Conservation (phyloP, 2,329 filamentous ascomycete genomes). For the Fusarium palustre region DNA sequence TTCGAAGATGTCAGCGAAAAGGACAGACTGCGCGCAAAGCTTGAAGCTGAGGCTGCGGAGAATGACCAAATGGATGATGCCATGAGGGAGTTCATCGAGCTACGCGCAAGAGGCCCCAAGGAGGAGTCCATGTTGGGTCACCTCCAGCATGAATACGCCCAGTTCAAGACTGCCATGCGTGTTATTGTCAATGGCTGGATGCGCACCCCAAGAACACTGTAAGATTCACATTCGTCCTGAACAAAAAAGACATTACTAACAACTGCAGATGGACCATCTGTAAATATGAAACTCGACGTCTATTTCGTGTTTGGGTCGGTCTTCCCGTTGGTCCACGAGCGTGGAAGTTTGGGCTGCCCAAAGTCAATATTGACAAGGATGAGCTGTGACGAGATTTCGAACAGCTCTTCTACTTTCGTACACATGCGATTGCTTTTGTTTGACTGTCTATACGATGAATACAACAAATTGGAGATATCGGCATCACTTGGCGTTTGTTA, state of each 20-base stretch:
- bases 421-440: constrained; percentile 4
- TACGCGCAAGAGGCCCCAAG: constrained; percentile 50
- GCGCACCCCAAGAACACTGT: constrained; percentile 75
- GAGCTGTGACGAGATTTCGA: constrained; percentile 57
- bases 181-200: constrained; percentile 79
- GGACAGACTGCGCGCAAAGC: constrained; percentile 26
- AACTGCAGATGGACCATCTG: constrained; percentile 57
- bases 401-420: background rate
- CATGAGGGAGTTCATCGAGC: constrained; percentile 49
- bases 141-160: constrained; percentile 71
- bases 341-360: constrained; percentile 61
- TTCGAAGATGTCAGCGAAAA: constrained; percentile 54
- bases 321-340: constrained; percentile 62
- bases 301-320: constrained; percentile 65
- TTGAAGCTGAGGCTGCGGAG: constrained; percentile 51
- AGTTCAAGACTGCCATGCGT: constrained; percentile 71
- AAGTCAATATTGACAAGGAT: constrained; percentile 55
- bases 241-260: background rate
- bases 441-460: background rate
- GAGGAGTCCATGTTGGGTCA: constrained; percentile 62
- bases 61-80: constrained; percentile 54
- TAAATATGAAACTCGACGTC: constrained; percentile 58
- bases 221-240: constrained; percentile 57
- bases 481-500: constrained; percentile 27
- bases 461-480: constrained; percentile 11